Conservation (phyloP, 306 rosid species). For the Mimosa bimucronata region DNA sequence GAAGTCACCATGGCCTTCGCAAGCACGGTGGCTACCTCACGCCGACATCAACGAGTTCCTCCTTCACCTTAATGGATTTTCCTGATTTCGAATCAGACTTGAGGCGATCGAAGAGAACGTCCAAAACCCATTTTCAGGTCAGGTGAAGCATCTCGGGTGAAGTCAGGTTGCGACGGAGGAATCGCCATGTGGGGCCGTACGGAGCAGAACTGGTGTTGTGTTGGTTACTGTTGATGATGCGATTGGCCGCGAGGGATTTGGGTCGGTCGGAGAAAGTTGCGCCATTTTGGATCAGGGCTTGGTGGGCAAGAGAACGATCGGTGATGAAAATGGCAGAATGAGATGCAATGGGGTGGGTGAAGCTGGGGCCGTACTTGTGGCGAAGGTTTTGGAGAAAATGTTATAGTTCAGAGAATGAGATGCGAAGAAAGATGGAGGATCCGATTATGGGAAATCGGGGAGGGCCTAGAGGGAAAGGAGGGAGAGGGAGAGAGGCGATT, state of each 20-base stretch:
- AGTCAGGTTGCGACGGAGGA: conserved; percentile 17
- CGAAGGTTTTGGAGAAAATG: not conserved
- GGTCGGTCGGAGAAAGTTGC: not conserved
- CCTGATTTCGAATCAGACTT: not conserved
- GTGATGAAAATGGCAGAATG: not conserved
- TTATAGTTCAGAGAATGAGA: not conserved
- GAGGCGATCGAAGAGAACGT: not conserved
- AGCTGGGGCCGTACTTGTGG: conserved; percentile 5
- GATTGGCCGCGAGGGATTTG: not conserved
- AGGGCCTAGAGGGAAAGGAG: not conserved
- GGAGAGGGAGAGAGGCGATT: not conserved
- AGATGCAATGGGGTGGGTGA: not conserved
- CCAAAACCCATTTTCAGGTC: not conserved
- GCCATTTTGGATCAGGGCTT: not conserved
- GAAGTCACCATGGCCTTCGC: no score
- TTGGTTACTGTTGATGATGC: not conserved
- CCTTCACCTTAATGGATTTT: not conserved
- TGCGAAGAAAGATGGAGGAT: not conserved
- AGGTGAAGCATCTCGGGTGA: conserved; percentile 24
- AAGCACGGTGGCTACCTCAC: no score
- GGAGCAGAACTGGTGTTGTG: not conserved
- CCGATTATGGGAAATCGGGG: not conserved
- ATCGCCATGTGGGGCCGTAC: conserved; percentile 17
- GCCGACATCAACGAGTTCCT: no score
- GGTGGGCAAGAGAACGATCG: not conserved